Evolutionary conservation across 2,329 filamentous ascomycete species (phyloP).

Genomic region (Claviceps monticola): DNA sequence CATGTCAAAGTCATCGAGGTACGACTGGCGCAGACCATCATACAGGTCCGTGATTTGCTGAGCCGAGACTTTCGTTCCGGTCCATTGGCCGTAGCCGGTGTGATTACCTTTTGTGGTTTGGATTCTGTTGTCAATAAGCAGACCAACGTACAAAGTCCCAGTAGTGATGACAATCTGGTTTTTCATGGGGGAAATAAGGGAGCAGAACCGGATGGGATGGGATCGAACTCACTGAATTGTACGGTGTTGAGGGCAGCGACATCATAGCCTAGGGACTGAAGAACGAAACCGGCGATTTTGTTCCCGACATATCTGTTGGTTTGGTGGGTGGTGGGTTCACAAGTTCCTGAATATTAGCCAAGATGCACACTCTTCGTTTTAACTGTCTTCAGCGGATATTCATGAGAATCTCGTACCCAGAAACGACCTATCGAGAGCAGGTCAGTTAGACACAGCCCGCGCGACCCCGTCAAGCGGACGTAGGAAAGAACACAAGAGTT

Average conservation of each 20-base stretch:
- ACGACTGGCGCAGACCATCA: constrained; percentile 67
- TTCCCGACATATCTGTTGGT: constrained; percentile 79
- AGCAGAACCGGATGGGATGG: no score
- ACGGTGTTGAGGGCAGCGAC: constrained; percentile 92
- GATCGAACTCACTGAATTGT: constrained; percentile 65
- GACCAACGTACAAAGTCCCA: no score
- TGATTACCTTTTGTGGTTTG: constrained; percentile 59
- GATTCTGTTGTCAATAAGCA: no score
- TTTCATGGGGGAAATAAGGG: no score
- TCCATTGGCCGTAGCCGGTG: constrained; percentile 80
- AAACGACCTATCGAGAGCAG: constrained; percentile 23
- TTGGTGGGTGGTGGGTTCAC: no score
- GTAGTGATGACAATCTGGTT: no score
- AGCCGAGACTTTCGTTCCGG: constrained; percentile 68
- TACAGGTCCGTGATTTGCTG: constrained; percentile 76
- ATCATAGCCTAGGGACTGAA: constrained; percentile 88
- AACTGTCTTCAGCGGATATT: neutral
- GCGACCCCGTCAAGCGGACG: neutral
- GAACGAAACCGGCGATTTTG: constrained; percentile 87
- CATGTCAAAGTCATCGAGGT: constrained; percentile 82
- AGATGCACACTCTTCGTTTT: no score
- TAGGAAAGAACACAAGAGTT: neutral
- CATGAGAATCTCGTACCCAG: constrained; percentile 18
- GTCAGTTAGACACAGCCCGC: neutral
- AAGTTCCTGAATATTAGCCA: no score